A percentile compares a stretch with the other conserved stretches of the same genome.
Conservation (phyloP, 208 protist genomes). For the Wallacemonas rigidus region DNA sequence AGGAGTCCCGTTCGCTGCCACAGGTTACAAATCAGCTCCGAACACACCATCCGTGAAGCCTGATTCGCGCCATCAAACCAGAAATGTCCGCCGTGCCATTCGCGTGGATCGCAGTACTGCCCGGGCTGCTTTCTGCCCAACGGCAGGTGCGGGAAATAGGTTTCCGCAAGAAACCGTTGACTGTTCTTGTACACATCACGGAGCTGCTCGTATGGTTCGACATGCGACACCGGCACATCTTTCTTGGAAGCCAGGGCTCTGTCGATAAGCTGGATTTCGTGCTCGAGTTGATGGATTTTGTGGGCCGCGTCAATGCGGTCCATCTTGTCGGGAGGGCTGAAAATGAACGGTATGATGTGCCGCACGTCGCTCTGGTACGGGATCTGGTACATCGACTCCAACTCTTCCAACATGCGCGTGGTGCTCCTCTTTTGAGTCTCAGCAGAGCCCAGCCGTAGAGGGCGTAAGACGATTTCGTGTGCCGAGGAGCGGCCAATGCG, state of each 20-base stretch:
- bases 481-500: slow-evolving; percentile 61
- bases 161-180: slow-evolving; percentile 40
- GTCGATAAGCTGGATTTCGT: slow-evolving; percentile 44
- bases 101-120: background rate
- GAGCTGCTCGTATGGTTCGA: slow-evolving; percentile 19
- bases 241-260: background rate
- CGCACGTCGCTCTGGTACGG: slow-evolving; percentile 56
- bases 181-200: slow-evolving; percentile 40
- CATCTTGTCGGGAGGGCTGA: slow-evolving; percentile 86
- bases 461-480: slow-evolving; percentile 48
- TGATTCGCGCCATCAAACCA: slow-evolving; percentile 69
- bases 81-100: slow-evolving; percentile 49
- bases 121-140: background rate
- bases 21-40: slow-evolving; percentile 78
- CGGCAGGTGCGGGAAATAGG: slow-evolving; percentile 73
- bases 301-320: slow-evolving; percentile 75
- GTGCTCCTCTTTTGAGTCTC: background rate
- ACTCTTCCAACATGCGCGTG: slow-evolving; percentile 28
- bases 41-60: slow-evolving; percentile 61
- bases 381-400: slow-evolving; percentile 45
- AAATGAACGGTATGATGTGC: slow-evolving; percentile 52
- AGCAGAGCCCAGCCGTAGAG: slow-evolving; percentile 31
- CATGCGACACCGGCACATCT: slow-evolving; percentile 1
- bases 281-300: slow-evolving; percentile 60
- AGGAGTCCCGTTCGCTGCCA: slow-evolving; percentile 67